Evolutionary conservation across 495 filamentous ascomycete genomes (phyloP).

Genomic region (Terfezia boudieri): DNA sequence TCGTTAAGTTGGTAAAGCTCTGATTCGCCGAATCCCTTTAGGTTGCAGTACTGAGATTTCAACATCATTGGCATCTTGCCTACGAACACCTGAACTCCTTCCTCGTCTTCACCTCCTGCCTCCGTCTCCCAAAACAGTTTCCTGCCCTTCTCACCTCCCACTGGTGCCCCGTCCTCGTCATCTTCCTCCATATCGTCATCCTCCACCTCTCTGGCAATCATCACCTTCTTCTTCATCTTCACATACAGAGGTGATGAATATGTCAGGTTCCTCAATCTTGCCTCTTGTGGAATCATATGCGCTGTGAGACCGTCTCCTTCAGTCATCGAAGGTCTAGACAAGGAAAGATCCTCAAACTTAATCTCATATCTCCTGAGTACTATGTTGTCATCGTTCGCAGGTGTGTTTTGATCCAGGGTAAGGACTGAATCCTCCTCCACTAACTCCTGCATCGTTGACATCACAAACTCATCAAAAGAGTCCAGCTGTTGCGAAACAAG

Average conservation of each 20-base stretch:
- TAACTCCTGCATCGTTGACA: conserved; percentile 76
- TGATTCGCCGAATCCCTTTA: conserved; percentile 58
- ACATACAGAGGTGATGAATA: conserved; percentile 82
- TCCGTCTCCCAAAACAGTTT: conserved; percentile 21
- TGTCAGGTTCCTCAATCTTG: conserved; percentile 79
- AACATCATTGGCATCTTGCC: conserved; percentile 96
- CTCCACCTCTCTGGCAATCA: conserved; percentile 55
- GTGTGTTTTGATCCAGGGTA: conserved; percentile 68
- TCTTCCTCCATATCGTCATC: conserved; percentile 38
- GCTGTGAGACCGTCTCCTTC: conserved; percentile 75
- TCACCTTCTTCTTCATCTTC: conserved; percentile 55
- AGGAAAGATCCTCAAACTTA: conserved; percentile 64
- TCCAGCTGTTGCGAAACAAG: conserved; percentile 94
- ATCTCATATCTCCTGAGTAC: conserved; percentile 78
- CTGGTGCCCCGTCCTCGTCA: conserved; percentile 29
- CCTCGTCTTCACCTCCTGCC: conserved; percentile 18
- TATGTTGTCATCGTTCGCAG: conserved; percentile 52
- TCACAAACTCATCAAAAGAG: conserved; percentile 92
- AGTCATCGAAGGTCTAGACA: conserved; percentile 67
- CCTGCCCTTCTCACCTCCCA: conserved; percentile 32
- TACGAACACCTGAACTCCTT: conserved; percentile 46
- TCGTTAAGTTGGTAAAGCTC: conserved; percentile 72
- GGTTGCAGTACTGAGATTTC: conserved; percentile 77
- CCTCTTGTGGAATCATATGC: conserved; percentile 72
- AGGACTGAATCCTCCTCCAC: conserved; percentile 73